phyloP scores from a whole-genome alignment of 2,329 filamentous ascomycete species.

The Botrytis byssoidea region DNA sequence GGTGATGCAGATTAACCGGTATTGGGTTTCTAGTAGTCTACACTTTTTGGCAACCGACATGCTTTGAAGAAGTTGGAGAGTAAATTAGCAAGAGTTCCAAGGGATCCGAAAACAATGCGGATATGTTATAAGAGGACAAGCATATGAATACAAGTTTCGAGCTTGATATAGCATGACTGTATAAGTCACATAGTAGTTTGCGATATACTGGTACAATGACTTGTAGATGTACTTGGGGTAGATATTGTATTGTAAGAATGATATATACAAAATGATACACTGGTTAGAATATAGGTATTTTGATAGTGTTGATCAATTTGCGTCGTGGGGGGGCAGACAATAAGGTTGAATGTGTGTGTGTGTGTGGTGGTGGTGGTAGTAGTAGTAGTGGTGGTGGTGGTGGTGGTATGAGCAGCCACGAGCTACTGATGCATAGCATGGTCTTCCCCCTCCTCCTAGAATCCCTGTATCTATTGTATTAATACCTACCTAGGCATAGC shows the following conservation, averaged over 20 bases:
- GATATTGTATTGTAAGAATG: neutral
- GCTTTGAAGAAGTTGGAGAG: neutral
- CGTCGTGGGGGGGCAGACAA: neutral
- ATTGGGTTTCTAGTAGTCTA: neutral
- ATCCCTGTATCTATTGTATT: neutral
- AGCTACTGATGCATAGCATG: conserved; percentile 4
- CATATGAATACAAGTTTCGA: neutral
- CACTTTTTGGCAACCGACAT: neutral
- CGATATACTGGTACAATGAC: neutral
- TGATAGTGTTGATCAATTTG: neutral
- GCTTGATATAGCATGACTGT: neutral
- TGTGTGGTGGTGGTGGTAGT: neutral
- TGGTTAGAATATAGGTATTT: neutral
- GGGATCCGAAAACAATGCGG: neutral
- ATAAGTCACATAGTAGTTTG: neutral
- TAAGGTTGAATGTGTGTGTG: neutral
- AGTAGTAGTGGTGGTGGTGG: no score
- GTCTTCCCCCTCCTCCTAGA: neutral
- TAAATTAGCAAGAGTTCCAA: neutral
- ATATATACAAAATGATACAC: neutral
- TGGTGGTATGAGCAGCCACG: neutral
- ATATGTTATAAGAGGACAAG: neutral
- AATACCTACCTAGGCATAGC: neutral
- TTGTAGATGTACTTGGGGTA: neutral
- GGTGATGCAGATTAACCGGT: neutral